phyloP scores from a whole-genome alignment of 805 yeast species.

The Lachancea dasiensis region DNA sequence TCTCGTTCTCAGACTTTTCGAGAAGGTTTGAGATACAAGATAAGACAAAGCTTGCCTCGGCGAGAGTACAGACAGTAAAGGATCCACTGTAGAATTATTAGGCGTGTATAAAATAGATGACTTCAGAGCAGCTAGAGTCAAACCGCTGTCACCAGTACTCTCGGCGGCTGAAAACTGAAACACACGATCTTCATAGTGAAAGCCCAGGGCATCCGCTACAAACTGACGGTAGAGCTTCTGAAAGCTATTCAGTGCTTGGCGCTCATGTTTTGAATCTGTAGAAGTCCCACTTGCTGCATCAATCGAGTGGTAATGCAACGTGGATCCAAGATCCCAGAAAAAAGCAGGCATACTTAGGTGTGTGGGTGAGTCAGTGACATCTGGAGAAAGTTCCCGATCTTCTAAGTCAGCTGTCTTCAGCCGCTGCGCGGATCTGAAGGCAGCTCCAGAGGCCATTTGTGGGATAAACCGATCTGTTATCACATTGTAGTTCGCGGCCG shows the following conservation, averaged over 20 bases:
- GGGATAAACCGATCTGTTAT: constrained; percentile 38
- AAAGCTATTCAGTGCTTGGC: constrained; percentile 5
- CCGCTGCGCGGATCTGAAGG: constrained; percentile 22
- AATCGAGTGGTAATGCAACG: constrained; percentile 23
- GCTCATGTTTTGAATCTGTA: background rate
- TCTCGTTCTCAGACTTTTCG: constrained; percentile 11
- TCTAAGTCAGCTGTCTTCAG: constrained; percentile 15
- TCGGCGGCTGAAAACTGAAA: constrained; percentile 28
- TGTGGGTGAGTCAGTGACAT: constrained; percentile 23
- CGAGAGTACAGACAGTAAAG: constrained; percentile 18
- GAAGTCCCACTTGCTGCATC: background rate
- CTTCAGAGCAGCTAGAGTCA: constrained; percentile 5
- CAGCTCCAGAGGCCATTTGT: constrained; percentile 26
- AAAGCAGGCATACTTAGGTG: constrained; percentile 31
- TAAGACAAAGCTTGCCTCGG: constrained; percentile 18
- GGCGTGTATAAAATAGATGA: background rate
- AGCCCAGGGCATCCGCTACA: constrained; percentile 48
- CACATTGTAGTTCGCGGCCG: constrained; percentile 5
- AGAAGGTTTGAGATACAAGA: constrained; percentile 12
- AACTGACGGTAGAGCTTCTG: constrained; percentile 30
- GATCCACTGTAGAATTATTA: constrained; percentile 12
- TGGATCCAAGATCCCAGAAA: constrained; percentile 20
- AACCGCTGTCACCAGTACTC: background rate
- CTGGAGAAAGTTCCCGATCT: constrained; percentile 11
- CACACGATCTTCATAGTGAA: constrained; percentile 38